Evolutionary conservation across 176 grass and related monocot species (phyloP).

Genomic region (Aegilops umbellulata): DNA sequence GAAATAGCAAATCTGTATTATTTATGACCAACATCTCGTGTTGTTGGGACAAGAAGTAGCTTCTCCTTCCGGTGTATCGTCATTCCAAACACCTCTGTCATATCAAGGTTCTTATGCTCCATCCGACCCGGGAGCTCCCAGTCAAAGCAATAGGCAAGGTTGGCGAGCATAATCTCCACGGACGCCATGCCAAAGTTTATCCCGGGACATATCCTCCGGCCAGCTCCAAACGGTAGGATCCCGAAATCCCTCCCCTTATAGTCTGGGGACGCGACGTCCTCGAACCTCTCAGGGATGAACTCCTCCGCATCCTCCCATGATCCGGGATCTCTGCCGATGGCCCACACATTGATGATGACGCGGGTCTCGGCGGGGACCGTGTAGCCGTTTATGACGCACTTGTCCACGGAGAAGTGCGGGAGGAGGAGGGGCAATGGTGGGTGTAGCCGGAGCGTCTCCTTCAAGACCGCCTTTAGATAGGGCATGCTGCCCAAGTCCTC

Average conservation of each 20-base stretch:
- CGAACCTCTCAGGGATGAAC: conserved; percentile 4
- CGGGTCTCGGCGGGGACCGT: neutral
- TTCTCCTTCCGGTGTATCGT: neutral
- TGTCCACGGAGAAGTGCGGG: neutral
- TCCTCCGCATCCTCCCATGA: neutral
- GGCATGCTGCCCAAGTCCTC: neutral
- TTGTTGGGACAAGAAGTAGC: neutral
- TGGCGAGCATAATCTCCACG: conserved; percentile 2
- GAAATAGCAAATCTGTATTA: neutral
- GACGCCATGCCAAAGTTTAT: neutral
- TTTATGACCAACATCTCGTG: neutral
- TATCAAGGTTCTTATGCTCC: neutral
- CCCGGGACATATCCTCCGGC: neutral
- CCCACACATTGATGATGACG: neutral
- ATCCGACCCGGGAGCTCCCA: neutral
- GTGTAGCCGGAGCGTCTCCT: neutral
- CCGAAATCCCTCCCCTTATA: neutral
- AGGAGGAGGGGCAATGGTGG: neutral
- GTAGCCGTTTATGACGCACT: neutral
- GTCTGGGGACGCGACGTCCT: neutral
- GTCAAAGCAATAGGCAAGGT: neutral
- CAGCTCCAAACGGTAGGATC: neutral
- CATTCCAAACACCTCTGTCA: neutral
- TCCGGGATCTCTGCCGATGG: neutral
- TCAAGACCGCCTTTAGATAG: neutral